Percentiles rank a stretch among this genome's conserved stretches.
Evolutionary conservation across 2,329 filamentous ascomycete species (phyloP).

Genomic region (Xylaria sp.): DNA sequence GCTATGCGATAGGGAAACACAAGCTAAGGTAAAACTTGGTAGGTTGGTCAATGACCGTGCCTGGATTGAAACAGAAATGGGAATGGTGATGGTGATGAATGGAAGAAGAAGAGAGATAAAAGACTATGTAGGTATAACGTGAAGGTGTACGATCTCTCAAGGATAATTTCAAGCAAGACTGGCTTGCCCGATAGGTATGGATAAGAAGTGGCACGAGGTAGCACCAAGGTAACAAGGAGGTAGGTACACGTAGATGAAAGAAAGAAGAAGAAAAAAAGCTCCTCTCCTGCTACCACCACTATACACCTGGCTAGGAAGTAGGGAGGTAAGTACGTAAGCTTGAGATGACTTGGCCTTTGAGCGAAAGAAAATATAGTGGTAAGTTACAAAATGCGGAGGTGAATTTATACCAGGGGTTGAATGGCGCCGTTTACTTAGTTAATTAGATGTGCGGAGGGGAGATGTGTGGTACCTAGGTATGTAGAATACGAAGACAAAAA

Average conservation of each 20-base stretch:
- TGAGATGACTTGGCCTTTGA: too few relatives aligned
- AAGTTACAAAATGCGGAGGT: too few relatives aligned
- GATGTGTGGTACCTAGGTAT: too few relatives aligned
- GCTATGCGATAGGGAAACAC: conserved; percentile 22
- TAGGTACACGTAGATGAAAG: conserved; percentile 2
- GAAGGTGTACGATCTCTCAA: not conserved
- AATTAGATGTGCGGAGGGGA: too few relatives aligned
- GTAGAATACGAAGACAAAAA: too few relatives aligned
- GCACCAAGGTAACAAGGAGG: not conserved
- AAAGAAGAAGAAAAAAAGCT: not conserved
- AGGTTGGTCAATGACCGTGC: conserved; percentile 4
- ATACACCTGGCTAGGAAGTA: not conserved
- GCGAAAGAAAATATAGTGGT: too few relatives aligned
- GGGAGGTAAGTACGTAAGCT: too few relatives aligned
- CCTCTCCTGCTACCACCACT: too few relatives aligned
- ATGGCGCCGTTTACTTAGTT: too few relatives aligned
- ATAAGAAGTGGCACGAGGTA: not conserved
- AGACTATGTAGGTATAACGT: not conserved
- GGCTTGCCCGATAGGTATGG: not conserved
- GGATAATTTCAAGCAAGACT: conserved; percentile 14
- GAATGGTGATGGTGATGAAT: not conserved
- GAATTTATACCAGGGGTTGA: too few relatives aligned
- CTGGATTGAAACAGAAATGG: conserved; percentile 14
- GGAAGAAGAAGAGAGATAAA: not conserved
- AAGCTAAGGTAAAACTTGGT: conserved; percentile 17